Evolutionary conservation across 2,329 filamentous ascomycete species (phyloP).

Genomic region (Didymella lethalis): DNA sequence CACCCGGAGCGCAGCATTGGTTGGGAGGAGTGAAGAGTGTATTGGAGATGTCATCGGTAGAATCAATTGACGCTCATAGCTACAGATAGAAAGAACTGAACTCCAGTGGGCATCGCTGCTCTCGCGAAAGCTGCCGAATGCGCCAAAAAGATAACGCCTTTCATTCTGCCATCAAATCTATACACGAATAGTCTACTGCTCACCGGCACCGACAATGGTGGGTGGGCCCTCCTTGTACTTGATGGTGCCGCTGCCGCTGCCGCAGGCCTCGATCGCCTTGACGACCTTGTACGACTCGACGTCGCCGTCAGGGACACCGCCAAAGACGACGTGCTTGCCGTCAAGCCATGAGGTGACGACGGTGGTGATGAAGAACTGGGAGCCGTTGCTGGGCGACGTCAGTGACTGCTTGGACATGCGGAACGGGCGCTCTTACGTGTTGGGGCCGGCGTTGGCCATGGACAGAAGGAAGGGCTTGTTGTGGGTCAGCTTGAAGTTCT

Average conservation of each 20-base stretch:
- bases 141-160: slow-evolving; percentile 16
- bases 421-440: slow-evolving; percentile 69
- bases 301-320: slow-evolving; percentile 69
- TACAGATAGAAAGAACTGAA: slow-evolving; percentile 25
- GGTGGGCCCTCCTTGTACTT: slow-evolving; percentile 60
- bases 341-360: slow-evolving; percentile 74
- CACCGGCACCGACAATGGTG: slow-evolving; percentile 62
- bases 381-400: slow-evolving; percentile 66
- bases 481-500: slow-evolving; percentile 87
- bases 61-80: slow-evolving; percentile 30
- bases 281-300: slow-evolving; percentile 62
- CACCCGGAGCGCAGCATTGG: not conserved
- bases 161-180: slow-evolving; percentile 20
- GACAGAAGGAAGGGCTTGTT: slow-evolving; percentile 79
- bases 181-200: slow-evolving; percentile 48
- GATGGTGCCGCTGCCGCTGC: slow-evolving; percentile 62
- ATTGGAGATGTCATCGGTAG: slow-evolving; percentile 21
- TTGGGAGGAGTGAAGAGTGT: not conserved
- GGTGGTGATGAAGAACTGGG: slow-evolving; percentile 77
- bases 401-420: slow-evolving; percentile 21
- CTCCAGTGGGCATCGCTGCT: slow-evolving; percentile 14
- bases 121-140: slow-evolving; percentile 20
- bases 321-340: slow-evolving; percentile 85
- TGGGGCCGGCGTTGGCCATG: slow-evolving; percentile 94
- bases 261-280: slow-evolving; percentile 66